phyloP scores from a whole-genome alignment of 306 rosid genomes.

The Inga leiocalycina region DNA sequence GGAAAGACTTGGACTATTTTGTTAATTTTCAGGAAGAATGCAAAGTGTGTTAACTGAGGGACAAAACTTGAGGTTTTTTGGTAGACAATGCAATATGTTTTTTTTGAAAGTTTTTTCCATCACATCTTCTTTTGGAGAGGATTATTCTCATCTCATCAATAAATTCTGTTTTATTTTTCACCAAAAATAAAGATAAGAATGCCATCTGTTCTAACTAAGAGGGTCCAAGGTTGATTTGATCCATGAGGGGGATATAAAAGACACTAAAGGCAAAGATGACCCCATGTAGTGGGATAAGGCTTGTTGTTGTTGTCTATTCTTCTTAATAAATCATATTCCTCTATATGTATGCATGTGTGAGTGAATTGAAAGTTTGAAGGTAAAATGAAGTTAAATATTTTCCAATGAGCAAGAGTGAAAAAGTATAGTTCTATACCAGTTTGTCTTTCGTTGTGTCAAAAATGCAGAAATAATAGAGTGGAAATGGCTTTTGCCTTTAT shows the following conservation, averaged over 20 bases:
- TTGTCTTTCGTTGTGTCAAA: neutral
- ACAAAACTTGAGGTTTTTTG: constrained; percentile 71
- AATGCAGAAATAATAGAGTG: no score
- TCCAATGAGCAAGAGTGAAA: neutral
- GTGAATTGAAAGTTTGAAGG: neutral
- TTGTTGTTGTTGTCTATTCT: no score
- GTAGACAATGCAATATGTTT: neutral
- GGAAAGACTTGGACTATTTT: constrained; percentile 28
- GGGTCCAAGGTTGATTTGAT: neutral
- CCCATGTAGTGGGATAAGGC: neutral
- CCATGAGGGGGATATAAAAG: no score
- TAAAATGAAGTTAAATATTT: neutral
- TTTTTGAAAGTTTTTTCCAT: neutral
- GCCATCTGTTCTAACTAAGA: constrained; percentile 18
- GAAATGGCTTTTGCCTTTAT: neutral
- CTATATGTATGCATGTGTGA: no score
- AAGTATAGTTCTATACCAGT: neutral
- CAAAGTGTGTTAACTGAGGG: constrained; percentile 91
- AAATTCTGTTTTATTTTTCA: neutral
- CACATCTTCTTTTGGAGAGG: neutral
- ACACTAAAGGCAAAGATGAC: no score
- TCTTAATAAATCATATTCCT: neutral
- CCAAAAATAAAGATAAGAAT: neutral
- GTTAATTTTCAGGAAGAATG: constrained; percentile 80
- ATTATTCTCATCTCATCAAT: neutral